A percentile compares a stretch with the other conserved stretches of the same genome.
Evolutionary conservation across 495 filamentous ascomycete genomes (phyloP).

Genomic region (Podospora didyma): DNA sequence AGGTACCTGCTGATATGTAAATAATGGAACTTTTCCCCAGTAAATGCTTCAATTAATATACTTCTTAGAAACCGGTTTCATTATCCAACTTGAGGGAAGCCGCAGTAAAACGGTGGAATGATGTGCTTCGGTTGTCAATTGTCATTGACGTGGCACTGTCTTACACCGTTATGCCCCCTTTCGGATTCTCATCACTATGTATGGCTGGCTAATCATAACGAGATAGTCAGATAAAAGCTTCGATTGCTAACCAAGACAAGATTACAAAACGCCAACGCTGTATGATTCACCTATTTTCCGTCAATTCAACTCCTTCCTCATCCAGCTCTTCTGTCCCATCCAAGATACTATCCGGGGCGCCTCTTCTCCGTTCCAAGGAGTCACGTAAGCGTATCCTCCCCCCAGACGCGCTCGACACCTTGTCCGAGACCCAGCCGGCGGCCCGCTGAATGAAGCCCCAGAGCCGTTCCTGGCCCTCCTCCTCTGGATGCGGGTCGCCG

Average conservation of each 20-base stretch:
- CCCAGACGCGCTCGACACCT: conserved; percentile 42
- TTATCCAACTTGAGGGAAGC: no score
- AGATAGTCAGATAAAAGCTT: not conserved
- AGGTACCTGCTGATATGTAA: no score
- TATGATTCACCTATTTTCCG: conserved; percentile 38
- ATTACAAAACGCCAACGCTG: not conserved
- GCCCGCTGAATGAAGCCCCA: conserved; percentile 61
- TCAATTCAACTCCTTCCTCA: conserved; percentile 57
- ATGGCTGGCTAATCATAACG: no score
- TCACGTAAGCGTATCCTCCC: conserved; percentile 45
- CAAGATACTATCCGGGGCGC: conserved; percentile 40
- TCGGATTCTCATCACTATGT: no score
- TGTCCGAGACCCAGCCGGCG: conserved; percentile 53
- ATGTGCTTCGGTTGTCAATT: no score
- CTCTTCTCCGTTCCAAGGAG: conserved; percentile 22
- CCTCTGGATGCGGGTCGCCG: conserved; percentile 28
- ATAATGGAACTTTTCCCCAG: no score
- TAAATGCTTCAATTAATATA: no score
- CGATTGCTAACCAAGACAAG: not conserved
- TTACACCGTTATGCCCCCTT: no score
- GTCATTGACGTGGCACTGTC: no score
- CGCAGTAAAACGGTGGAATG: no score
- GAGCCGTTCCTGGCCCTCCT: conserved; percentile 58
- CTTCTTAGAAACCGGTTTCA: no score
- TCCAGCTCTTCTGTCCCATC: conserved; percentile 60